A percentile compares a stretch with the other conserved stretches of the same genome.
These are phyloP conservation scores for Pythium guiyangense DNA, from an alignment of 352 stramenopile genomes.

Conservation along the genomic window DNA sequence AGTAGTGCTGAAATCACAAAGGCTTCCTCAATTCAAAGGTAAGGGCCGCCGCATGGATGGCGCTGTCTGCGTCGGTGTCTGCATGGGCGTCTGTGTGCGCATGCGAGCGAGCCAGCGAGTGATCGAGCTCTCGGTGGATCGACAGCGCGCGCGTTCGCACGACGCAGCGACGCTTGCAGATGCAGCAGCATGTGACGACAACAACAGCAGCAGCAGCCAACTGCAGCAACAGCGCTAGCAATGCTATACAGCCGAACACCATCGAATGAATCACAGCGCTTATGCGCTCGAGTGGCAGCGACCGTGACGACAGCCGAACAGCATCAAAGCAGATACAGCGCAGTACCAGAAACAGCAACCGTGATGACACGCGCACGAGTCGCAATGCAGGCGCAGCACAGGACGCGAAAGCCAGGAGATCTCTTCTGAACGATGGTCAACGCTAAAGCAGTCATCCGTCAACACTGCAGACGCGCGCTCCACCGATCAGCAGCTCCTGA, in stretches of 20 bases:
- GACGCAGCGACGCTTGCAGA: neutral
- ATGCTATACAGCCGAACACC: too few relatives aligned
- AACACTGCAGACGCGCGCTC: too few relatives aligned
- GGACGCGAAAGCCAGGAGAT: too few relatives aligned
- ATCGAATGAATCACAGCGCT: too few relatives aligned
- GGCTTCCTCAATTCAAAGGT: constrained; percentile 83
- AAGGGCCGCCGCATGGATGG: constrained; percentile 22
- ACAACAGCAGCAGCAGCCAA: constrained; percentile 1
- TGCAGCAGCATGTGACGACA: neutral
- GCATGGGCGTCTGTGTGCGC: neutral
- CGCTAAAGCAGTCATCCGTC: too few relatives aligned
- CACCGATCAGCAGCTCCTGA: too few relatives aligned
- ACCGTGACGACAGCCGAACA: neutral
- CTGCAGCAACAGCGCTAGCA: neutral
- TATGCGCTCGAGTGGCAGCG: too few relatives aligned
- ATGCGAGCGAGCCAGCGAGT: constrained; percentile 1
- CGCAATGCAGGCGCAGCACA: too few relatives aligned
- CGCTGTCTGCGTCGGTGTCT: neutral
- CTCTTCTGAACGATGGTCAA: too few relatives aligned
- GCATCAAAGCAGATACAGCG: neutral
- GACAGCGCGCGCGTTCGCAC: too few relatives aligned
- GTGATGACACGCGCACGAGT: too few relatives aligned
- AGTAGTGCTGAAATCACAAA: constrained; percentile 88
- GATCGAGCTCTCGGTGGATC: neutral
- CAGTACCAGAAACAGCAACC: neutral